Evolutionary conservation across 2,329 filamentous ascomycete genomes (phyloP).

Genomic region (Aspergillus latus): DNA sequence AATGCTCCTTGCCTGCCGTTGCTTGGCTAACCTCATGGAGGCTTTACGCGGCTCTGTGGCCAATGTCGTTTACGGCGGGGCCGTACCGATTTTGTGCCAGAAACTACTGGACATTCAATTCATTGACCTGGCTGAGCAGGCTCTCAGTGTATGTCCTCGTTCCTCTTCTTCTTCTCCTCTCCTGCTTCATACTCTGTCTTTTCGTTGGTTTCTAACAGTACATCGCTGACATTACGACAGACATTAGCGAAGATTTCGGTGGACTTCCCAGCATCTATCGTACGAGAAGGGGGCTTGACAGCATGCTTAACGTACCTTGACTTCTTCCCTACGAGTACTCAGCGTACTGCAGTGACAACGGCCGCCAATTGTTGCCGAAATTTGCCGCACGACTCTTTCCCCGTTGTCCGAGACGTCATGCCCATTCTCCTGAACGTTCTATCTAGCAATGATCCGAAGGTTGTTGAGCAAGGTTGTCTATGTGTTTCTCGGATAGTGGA

Average conservation of each 20-base stretch:
- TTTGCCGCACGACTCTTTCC: slow-evolving; percentile 89
- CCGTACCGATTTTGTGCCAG: slow-evolving; percentile 89
- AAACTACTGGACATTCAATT: slow-evolving; percentile 95
- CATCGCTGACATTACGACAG: slow-evolving; percentile 33
- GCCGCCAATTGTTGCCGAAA: slow-evolving; percentile 98
- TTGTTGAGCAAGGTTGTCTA: slow-evolving; percentile 95
- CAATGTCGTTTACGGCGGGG: slow-evolving; percentile 96
- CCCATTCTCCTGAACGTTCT: slow-evolving; percentile 88
- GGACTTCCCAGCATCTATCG: slow-evolving; percentile 92
- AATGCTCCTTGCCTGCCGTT: slow-evolving; percentile 94
- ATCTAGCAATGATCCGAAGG: slow-evolving; percentile 88
- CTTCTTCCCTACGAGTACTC: slow-evolving; percentile 96
- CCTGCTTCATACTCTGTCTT: background rate
- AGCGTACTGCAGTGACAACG: slow-evolving; percentile 93
- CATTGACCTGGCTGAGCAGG: slow-evolving; percentile 96
- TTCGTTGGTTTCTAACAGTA: no score
- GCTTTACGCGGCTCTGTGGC: slow-evolving; percentile 88
- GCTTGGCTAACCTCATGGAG: slow-evolving; percentile 96
- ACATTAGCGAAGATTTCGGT: slow-evolving; percentile 97
- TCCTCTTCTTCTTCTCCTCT: slow-evolving; percentile 17
- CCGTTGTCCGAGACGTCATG: slow-evolving; percentile 93
- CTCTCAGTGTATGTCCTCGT: slow-evolving; percentile 65
- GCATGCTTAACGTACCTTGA: slow-evolving; percentile 96
- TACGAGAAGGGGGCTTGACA: slow-evolving; percentile 89
- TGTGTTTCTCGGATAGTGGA: slow-evolving; percentile 96